Conservation (phyloP, 1,284 basidiomycete genomes). For the Microbotryomycetes sp. region DNA sequence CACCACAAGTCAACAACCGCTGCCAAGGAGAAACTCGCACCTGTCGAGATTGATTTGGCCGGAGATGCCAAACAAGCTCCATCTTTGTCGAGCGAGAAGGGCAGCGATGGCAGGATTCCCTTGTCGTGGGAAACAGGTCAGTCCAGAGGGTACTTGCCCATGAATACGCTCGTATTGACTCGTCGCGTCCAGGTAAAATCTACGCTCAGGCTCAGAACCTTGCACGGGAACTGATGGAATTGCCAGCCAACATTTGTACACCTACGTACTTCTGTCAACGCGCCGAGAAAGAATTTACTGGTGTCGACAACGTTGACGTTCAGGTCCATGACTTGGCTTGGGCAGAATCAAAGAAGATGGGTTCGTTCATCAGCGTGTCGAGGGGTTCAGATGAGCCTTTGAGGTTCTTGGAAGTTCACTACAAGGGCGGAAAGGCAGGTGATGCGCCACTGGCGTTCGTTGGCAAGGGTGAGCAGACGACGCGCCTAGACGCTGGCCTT, state of each 20-base stretch:
- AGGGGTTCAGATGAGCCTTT: constrained; percentile 75
- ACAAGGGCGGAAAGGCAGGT: constrained; percentile 57
- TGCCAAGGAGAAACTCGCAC: constrained; percentile 39
- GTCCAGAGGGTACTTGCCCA: neutral
- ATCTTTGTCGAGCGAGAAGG: constrained; percentile 23
- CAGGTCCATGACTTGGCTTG: constrained; percentile 66
- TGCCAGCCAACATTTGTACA: constrained; percentile 75
- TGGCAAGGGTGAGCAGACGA: too few relatives aligned
- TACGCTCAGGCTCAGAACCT: constrained; percentile 78
- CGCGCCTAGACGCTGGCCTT: constrained; percentile 3
- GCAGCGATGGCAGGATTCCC: constrained; percentile 20
- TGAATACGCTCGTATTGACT: neutral
- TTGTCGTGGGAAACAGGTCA: constrained; percentile 56
- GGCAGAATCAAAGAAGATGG: constrained; percentile 77
- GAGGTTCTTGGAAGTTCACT: constrained; percentile 81
- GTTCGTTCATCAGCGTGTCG: constrained; percentile 79
- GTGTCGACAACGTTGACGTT: constrained; percentile 62
- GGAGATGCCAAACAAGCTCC: constrained; percentile 1
- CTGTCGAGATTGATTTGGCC: constrained; percentile 43
- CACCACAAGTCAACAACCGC: constrained; percentile 32
- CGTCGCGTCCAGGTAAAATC: constrained; percentile 35
- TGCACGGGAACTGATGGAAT: constrained; percentile 71
- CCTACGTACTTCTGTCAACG: constrained; percentile 68
- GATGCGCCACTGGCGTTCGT: neutral
- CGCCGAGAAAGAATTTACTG: constrained; percentile 60